Evolutionary conservation across 345 rosid species (phyloP), one percentile per base, ranked within the genome.

Genomic region (Eucalyptus pauciflora): DNA sequence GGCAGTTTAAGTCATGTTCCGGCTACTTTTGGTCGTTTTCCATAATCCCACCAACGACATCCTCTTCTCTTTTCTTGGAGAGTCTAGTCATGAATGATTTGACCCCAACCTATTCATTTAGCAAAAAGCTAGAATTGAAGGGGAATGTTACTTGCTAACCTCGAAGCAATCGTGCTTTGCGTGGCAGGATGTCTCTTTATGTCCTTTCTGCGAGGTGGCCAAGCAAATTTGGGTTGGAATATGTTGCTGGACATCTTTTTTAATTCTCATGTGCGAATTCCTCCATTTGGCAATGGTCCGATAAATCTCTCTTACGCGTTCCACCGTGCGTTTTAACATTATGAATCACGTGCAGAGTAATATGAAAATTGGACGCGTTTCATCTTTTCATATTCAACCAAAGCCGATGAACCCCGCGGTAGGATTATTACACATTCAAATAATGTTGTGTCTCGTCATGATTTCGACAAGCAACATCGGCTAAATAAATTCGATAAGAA

Each of bases 371-470:
- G 12, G 60, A 56, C 25, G 27, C 24, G 6, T 43, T 33, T 79
- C 29, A 79, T 79, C 24, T 15, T 14, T 43, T 2, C 13, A 10
- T 79, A 4, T 79, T 79, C 11, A 31, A 18, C 22, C 45, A 58
- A 58, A 58, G 14, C n/a, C 3, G 2, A 3, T 24, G n/a, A 58
- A 4, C n/a, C 14, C n/a, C 14, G 13, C 0, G 7, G 4, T 3
- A 3, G 7, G 7, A 10, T 11, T 10, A 60, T 10, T 22, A 17
- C 56, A 51, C n/a, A 58, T 29, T 15, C 8, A 18, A 51, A 18
- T 17, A 51, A 13, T 13, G 16, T 17, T 2, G 22, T 51, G 56
- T 51, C 56, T 16, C 17, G 2, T 51, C 56, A 51, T 51, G 8
- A 16, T 51, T 51, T 17, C 4, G 4, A 51, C 3, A 51, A 4